Base-by-base conservation (phyloP, 352 stramenopile genomes). In the Thraustotheca clavata region DNA sequence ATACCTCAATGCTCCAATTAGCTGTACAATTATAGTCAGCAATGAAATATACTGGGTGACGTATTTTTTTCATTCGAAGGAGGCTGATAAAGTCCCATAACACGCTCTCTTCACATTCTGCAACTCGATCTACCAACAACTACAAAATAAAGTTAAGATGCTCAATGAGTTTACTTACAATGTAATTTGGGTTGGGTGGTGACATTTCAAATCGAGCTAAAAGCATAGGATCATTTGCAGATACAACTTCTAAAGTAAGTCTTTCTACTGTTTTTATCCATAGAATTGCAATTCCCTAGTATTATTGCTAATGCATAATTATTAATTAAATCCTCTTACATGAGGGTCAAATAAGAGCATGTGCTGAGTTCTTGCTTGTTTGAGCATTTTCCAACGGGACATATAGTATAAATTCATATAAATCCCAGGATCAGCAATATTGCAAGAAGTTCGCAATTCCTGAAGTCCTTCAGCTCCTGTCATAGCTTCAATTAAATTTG, bases 321-420 rank as follows among this genome's bases (percentile, higher is more conserved):
- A 20, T 8, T 26, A 11, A 9, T 40, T 14, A 20, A 29, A 29
- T 14, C 24, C 29, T 43, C 38, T 6, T 54, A 65, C 57, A 27
- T 22, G 14, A n/a, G 80, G 77, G 32, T 89, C 80, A 0, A 84
- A 26, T 0, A 89, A 67, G 36, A 89, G 59, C 6, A 75, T 71
- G 24, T 77, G 77, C 60, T 76, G 74, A 16, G 74, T 71, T 36
- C 75, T 73, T 14, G 83, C 67, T 67, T 76, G 69, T 26, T 76
- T 69, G 16, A 68, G 59, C 38, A 86, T 27, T 27, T 43, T 24
- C 57, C 57, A 65, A 0, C 57, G 75, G 34, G 83, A 71, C 62
- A 82, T 72, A 12, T 86, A 50, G 27, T 83, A 74, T 40, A 89
- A 60, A 43, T 73, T 84, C 9, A 73, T 70, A 3, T 69, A 66